Conservation (phyloP, 352 stramenopile species). For the Lagenidium sp. region DNA sequence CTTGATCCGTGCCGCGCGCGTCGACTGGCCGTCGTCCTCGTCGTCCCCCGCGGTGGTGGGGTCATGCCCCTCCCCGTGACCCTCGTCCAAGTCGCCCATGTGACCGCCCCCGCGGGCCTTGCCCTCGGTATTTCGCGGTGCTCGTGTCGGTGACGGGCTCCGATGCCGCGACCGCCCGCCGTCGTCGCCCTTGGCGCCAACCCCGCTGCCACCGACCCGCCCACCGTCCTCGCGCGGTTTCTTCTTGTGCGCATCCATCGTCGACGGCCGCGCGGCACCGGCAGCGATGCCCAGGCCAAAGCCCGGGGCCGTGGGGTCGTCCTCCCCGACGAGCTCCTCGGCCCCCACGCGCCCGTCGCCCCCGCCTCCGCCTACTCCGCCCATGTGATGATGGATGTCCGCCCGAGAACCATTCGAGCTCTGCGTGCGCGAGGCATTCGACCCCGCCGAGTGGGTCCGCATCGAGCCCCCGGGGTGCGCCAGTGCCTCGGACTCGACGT, state of each 20-base stretch:
- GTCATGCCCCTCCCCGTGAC: constrained; percentile 21
- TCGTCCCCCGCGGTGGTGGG: constrained; percentile 17
- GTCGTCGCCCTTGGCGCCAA: neutral
- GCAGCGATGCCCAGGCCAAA: constrained; percentile 55
- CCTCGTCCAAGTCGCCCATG: constrained; percentile 1
- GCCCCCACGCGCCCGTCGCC: constrained; percentile 12
- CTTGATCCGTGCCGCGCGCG: constrained; percentile 21
- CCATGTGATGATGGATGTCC: constrained; percentile 22
- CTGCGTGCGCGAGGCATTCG: constrained; percentile 34
- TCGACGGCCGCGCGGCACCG: constrained; percentile 42
- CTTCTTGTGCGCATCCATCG: constrained; percentile 49
- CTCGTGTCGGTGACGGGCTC: constrained; percentile 26
- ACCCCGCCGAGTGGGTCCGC: constrained; percentile 36
- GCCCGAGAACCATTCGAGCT: constrained; percentile 35
- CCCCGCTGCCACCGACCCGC: neutral
- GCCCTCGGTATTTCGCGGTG: constrained; percentile 9
- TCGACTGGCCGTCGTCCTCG: neutral
- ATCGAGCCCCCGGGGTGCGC: constrained; percentile 13
- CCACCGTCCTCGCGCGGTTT: constrained; percentile 3
- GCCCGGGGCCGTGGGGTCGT: constrained; percentile 36
- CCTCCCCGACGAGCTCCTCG: constrained; percentile 44
- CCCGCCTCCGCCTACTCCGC: neutral
- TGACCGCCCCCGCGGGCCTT: neutral
- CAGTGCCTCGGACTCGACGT: constrained; percentile 28
- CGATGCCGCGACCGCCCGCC: constrained; percentile 13